Evolutionary conservation across 129 eudicot species (phyloP).

Genomic region (Calendula officinalis): DNA sequence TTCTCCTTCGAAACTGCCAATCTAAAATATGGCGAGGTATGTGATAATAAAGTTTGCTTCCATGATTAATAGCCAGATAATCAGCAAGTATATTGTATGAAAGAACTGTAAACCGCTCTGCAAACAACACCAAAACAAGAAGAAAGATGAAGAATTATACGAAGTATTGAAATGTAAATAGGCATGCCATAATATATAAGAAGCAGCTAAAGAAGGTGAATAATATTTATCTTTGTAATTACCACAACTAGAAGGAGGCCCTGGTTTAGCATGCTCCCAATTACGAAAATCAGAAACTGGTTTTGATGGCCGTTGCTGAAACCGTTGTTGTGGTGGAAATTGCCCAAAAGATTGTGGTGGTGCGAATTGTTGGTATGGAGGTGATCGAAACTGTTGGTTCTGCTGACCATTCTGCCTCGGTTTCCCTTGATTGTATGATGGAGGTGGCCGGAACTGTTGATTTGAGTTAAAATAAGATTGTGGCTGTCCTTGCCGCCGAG

Average conservation of each 20-base stretch:
- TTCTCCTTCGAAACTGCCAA: constrained; percentile 82
- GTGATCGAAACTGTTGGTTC: constrained; percentile 23
- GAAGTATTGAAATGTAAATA: neutral
- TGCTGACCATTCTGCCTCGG: constrained; percentile 19
- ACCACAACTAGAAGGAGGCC: constrained; percentile 62
- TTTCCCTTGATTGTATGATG: constrained; percentile 16
- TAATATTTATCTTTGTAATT: neutral
- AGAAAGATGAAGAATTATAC: neutral
- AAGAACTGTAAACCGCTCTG: constrained; percentile 78
- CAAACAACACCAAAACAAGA: constrained; percentile 14
- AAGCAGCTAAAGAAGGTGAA: neutral
- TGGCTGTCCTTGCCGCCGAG: constrained; percentile 29
- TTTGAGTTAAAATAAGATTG: constrained; percentile 16
- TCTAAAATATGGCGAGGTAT: constrained; percentile 71
- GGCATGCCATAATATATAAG: no score
- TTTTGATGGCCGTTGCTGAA: constrained; percentile 37
- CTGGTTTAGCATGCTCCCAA: constrained; percentile 66
- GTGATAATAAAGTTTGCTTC: constrained; percentile 69
- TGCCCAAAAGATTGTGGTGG: constrained; percentile 27
- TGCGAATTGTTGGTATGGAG: constrained; percentile 2
- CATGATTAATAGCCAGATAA: constrained; percentile 75
- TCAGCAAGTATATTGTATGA: constrained; percentile 96
- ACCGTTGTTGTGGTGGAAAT: constrained; percentile 39
- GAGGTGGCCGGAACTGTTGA: constrained; percentile 29
- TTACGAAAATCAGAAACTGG: constrained; percentile 50